Evolutionary conservation across 768 basidiomycete genomes (phyloP), one percentile per base, ranked within the genome.

Genomic region (Leccinum pellstonianum): DNA sequence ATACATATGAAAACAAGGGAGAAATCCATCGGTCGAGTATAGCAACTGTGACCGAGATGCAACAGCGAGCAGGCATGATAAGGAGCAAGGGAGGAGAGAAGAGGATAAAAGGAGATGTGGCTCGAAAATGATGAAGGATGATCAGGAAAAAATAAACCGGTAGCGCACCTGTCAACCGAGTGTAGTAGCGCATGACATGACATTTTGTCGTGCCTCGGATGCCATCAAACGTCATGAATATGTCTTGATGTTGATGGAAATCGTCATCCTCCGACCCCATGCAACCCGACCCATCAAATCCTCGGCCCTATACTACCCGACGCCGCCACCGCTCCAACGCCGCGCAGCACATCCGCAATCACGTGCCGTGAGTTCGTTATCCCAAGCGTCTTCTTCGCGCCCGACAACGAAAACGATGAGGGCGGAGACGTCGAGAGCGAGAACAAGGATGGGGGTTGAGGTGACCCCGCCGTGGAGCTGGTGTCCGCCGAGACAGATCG

Each of bases 331-430:
- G 75, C 73, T 35, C 75, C 74, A 3, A 82, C 80, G 1, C 81
- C 79, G 52, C 76, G 80, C 31, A 83, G 59, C 27, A 80, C 72
- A 57, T 80, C 79, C 2, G 70, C 72, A 21, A 73, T 56, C 17
- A 73, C 46, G 47, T 72, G 65, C n/a, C 64, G 62, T 6, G 72
- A 52, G 17, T 27, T 59, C 23, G 64, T 49, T 2, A 62, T 55
- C 6, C 62, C 57, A 48, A 68, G 60, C 4, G 67, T 55, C 33
- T 57, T 68, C 43, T 62, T 71, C 14, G 57, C 6, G 19, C 54
- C 58, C 9, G 54, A 29, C 2, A 63, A 59, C 3, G 51, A 43
- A 21, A 66, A 56, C 11, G 53, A 37, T 0, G 67, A 54, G 8
- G 62, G 59, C 0, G 62, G 23, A 0, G 56, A 48, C 11, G 37